These are phyloP conservation scores for Neurospora sublineolata DNA, from an alignment of 495 filamentous ascomycete species.

Conservation along the genomic window DNA sequence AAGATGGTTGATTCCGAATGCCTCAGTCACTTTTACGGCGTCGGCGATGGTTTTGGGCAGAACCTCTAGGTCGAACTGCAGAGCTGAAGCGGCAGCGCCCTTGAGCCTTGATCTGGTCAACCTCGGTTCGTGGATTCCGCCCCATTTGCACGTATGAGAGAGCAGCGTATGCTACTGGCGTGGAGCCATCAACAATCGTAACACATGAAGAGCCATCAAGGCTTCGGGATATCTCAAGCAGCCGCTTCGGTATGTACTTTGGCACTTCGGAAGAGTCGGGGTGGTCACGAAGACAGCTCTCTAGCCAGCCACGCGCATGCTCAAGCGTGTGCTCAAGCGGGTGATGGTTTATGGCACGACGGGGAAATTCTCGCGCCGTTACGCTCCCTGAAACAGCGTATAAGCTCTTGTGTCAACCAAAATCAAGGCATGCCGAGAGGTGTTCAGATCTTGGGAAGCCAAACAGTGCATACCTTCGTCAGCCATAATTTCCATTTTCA, in stretches of 20 bases:
- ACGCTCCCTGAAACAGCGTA: not conserved
- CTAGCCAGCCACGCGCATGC: not conserved
- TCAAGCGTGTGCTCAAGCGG: not conserved
- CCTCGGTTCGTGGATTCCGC: not conserved
- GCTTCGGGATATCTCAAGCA: not conserved
- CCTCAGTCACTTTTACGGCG: conserved; percentile 12
- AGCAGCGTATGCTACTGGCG: not conserved
- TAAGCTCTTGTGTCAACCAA: not conserved
- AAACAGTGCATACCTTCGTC: not conserved
- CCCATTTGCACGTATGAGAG: not conserved
- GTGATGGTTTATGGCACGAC: not conserved
- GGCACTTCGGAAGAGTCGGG: not conserved
- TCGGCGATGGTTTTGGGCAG: conserved; percentile 20
- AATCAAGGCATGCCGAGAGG: not conserved
- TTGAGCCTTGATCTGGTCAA: not conserved
- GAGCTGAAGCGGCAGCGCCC: not conserved
- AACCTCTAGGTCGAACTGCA: not conserved
- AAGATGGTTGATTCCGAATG: conserved; percentile 15
- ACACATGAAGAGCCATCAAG: not conserved
- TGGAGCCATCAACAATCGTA: not conserved
- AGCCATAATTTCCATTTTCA: not conserved
- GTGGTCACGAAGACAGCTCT: not conserved
- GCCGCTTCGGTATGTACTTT: not conserved
- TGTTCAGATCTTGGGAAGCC: not conserved
- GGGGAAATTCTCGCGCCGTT: not conserved